Evolutionary conservation across 345 rosid species (phyloP), one percentile per base, ranked within the genome.

Genomic region (Eutrema japonicum): DNA sequence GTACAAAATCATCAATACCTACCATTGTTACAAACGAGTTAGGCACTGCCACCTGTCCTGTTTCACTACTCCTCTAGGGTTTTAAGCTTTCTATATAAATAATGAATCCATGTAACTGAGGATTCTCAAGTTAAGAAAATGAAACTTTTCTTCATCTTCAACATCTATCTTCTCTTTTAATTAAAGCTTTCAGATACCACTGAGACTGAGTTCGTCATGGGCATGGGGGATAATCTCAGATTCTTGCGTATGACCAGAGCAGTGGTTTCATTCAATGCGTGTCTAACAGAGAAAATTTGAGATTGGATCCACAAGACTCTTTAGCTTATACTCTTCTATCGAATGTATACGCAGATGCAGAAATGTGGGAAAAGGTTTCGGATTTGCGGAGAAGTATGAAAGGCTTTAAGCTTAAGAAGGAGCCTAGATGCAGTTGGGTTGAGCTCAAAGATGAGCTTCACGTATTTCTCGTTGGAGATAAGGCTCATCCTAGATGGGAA

Each of bases 391-490:
- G 79, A 70, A 80, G 75, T 35, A 89, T 95, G 89, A 87, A 82
- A 82, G 45, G 83, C 59, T 79, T 76, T 12, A 88, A 80, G 79
- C 82, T 89, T 41, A 89, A 83, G 80, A 94, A 94, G 81, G 96
- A 94, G 80, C 97, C 96, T 7, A 96, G 97, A 55, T 94, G 95
- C 75, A 91, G 98, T 81, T 91, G 97, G 97, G 84, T 94, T 50
- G 95, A 89, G 83, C 70, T 91, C 27, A 89, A 84, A 77, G 92
- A 89, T 61, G 93, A 85, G 79, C 82, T 94, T 30, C 93, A 89
- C 53, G 66, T 85, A 57, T 94, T 94, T 79, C 86, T 86, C 58
- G 83, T 76, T 53, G 87, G 84, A 13, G 93, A 89, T 67, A 82
- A 83, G 70, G 82, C 88, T 75, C 96, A 91, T 82, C 88, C 92